phyloP scores from a whole-genome alignment of 306 rosid genomes.

The Corylus heterophylla region DNA sequence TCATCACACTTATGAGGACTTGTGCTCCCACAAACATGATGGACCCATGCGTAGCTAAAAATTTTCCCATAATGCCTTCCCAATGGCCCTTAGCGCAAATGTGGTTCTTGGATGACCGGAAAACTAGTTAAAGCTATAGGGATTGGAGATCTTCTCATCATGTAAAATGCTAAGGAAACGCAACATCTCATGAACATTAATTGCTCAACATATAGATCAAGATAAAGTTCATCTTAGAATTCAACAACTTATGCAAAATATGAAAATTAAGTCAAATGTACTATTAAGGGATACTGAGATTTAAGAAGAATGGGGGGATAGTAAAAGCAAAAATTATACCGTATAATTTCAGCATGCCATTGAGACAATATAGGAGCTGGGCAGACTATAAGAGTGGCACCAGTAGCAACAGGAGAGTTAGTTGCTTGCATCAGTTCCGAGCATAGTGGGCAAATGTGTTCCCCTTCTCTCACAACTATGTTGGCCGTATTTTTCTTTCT shows the following conservation, averaged over 20 bases:
- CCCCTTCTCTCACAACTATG: constrained; percentile 64
- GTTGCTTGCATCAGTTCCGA: constrained; percentile 80
- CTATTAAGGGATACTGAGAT: background rate
- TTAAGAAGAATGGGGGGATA: background rate
- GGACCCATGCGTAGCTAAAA: background rate
- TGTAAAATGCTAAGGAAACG: background rate
- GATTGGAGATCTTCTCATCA: background rate
- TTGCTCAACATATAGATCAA: background rate
- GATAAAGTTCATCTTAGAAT: background rate
- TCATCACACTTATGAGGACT: background rate
- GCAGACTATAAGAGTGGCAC: constrained; percentile 94
- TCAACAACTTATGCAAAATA: background rate
- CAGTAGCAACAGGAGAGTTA: constrained; percentile 75
- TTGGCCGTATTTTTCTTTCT: constrained; percentile 48
- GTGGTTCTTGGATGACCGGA: background rate
- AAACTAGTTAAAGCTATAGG: background rate
- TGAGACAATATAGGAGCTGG: constrained; percentile 92
- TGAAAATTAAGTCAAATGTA: background rate
- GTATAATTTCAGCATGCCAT: constrained; percentile 84
- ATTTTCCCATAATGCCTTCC: background rate
- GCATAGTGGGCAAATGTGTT: constrained; percentile 78
- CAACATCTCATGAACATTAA: background rate
- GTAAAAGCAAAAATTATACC: constrained; percentile 44
- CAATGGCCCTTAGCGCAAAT: background rate
- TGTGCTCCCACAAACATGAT: background rate